Evolutionary conservation across 139 green algal species (phyloP).

Genomic region (Chlorella vulgaris): DNA sequence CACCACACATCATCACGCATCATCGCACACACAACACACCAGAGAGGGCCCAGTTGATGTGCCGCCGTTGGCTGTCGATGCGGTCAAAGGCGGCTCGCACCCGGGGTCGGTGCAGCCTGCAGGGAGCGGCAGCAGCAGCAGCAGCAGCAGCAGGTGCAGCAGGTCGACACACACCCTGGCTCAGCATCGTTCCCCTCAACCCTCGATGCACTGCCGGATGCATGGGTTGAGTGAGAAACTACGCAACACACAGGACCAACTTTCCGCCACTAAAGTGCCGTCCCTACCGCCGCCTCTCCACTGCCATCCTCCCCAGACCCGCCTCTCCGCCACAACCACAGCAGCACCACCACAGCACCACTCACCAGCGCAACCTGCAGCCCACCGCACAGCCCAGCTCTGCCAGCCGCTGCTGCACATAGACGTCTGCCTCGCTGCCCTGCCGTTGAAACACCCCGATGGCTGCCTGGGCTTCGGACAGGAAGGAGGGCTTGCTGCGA

Average conservation of each 20-base stretch:
- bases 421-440: constrained; percentile 27
- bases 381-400: constrained; percentile 17
- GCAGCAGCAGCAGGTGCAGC: too few relatives aligned
- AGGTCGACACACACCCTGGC: too few relatives aligned
- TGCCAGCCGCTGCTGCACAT: background rate
- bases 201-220: too few relatives aligned
- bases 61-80: constrained; percentile 2
- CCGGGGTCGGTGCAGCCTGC: constrained; percentile 56
- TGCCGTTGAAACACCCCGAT: constrained; percentile 38
- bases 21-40: too few relatives aligned
- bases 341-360: background rate
- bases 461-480: constrained; percentile 28
- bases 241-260: too few relatives aligned
- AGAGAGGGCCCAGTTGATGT: constrained; percentile 51
- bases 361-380: constrained; percentile 29
- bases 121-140: background rate
- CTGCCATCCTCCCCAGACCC: background rate
- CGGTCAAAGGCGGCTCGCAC: constrained; percentile 21
- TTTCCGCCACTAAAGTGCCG: too few relatives aligned
- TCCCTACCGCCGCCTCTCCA: too few relatives aligned
- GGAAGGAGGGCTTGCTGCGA: constrained; percentile 35
- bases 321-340: background rate
- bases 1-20: too few relatives aligned
- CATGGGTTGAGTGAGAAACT: too few relatives aligned
- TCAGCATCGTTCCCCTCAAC: too few relatives aligned